These are phyloP conservation scores for Fraxinus sp. DNA, from an alignment of 305 asterid genomes.

Conservation along the genomic window DNA sequence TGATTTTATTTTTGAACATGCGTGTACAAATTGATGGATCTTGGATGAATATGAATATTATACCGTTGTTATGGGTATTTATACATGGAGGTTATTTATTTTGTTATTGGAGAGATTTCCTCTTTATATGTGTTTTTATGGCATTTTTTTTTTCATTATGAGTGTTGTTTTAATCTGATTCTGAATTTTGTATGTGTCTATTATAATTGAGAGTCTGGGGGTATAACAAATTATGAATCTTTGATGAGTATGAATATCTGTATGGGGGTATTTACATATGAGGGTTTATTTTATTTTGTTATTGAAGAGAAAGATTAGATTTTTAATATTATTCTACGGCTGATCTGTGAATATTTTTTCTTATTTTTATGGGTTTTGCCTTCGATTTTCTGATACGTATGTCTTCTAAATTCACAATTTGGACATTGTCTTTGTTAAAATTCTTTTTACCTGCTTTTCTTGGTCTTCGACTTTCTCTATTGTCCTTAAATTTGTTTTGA, in stretches of 20 bases:
- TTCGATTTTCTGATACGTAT: not conserved
- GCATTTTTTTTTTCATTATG: not conserved
- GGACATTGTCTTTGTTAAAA: not conserved
- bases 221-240: not conserved
- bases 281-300: not conserved
- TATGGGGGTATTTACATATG: not conserved
- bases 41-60: not conserved
- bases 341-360: not conserved
- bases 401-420: not conserved
- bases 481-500: not conserved
- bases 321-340: not conserved
- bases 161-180: not conserved
- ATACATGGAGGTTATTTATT: not conserved
- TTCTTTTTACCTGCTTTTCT: not conserved
- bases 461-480: not conserved
- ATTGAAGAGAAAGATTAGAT: not conserved
- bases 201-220: not conserved
- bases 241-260: not conserved
- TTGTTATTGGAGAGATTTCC: not conserved
- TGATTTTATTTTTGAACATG: not conserved
- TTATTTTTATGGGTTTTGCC: not conserved
- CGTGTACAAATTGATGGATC: not conserved
- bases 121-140: not conserved
- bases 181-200: not conserved
- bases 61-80: not conserved